Percentiles rank a stretch among this genome's conserved stretches.
phyloP scores from a whole-genome alignment of 257 asterid species.

The Salvia miltiorrhiza region DNA sequence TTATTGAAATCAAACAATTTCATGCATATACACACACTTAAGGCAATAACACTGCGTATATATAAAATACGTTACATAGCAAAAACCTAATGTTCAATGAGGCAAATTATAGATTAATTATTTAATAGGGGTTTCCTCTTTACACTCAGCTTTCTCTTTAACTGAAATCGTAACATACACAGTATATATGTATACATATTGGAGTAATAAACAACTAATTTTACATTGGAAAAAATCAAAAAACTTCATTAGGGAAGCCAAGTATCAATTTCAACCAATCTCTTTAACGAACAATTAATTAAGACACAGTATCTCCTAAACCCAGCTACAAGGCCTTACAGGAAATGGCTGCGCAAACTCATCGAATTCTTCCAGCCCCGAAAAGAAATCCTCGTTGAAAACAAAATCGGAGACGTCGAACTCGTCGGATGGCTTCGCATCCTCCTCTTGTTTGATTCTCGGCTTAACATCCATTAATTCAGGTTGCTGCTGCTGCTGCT shows the following conservation, averaged over 20 bases:
- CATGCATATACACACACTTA: too few species aligned
- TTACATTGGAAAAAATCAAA: slow-evolving; percentile 12
- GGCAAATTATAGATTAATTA: neutral
- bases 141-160: neutral
- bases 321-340: slow-evolving; percentile 31
- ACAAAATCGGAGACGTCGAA: slow-evolving; percentile 28
- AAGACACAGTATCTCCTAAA: slow-evolving; percentile 15
- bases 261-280: neutral
- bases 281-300: too few species aligned
- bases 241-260: neutral
- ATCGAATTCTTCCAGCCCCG: slow-evolving; percentile 64
- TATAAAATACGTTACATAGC: neutral
- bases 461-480: neutral
- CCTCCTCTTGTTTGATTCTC: slow-evolving; percentile 27
- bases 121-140: neutral
- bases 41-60: too few species aligned
- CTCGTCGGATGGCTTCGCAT: neutral
- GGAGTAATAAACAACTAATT: neutral
- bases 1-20: too few species aligned
- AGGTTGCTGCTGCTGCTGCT: too few species aligned
- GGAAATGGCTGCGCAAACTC: slow-evolving; percentile 33
- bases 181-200: neutral
- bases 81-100: neutral
- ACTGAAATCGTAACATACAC: neutral
- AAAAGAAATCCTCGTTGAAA: slow-evolving; percentile 56